A percentile compares a stretch with the other conserved stretches of the same genome.
Evolutionary conservation across 2,329 filamentous ascomycete genomes (phyloP).

Genomic region (Ampelomyces quisqualis): DNA sequence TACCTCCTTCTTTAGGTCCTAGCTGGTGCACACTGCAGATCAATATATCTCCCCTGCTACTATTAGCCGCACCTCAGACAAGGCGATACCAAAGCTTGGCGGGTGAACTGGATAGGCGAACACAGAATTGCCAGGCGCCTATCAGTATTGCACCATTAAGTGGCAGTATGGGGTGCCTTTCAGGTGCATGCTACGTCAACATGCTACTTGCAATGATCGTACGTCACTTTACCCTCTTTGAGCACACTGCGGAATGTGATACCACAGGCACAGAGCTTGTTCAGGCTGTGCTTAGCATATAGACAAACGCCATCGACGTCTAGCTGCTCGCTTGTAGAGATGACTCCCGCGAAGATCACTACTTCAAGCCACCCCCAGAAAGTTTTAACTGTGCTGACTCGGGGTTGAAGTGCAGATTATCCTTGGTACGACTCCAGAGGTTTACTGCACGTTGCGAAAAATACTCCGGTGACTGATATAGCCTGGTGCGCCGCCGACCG

Average conservation of each 20-base stretch:
- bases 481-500: not conserved
- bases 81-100: slow-evolving; percentile 21
- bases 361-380: slow-evolving; percentile 9
- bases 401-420: slow-evolving; percentile 11
- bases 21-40: slow-evolving; percentile 28
- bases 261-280: not conserved
- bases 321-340: not conserved
- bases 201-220: not conserved
- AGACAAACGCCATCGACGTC: not conserved
- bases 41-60: slow-evolving; percentile 29
- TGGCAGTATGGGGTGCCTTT: not conserved
- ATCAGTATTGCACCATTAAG: slow-evolving; percentile 1
- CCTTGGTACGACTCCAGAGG: not conserved
- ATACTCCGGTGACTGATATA: slow-evolving; percentile 6
- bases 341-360: slow-evolving; percentile 2
- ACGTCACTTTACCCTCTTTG: not conserved
- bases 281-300: not conserved
- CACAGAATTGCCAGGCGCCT: slow-evolving; percentile 1
- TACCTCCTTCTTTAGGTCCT: slow-evolving; percentile 36
- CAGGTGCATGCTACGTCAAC: not conserved
- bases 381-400: slow-evolving; percentile 3
- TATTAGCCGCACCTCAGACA: slow-evolving; percentile 31
- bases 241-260: not conserved
- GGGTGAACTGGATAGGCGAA: slow-evolving; percentile 7
- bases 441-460: slow-evolving; percentile 15